A percentile compares a stretch with the other conserved stretches of the same genome.
Conservation (phyloP, 2,329 filamentous ascomycete genomes). For the Fusarium cicatricum region DNA sequence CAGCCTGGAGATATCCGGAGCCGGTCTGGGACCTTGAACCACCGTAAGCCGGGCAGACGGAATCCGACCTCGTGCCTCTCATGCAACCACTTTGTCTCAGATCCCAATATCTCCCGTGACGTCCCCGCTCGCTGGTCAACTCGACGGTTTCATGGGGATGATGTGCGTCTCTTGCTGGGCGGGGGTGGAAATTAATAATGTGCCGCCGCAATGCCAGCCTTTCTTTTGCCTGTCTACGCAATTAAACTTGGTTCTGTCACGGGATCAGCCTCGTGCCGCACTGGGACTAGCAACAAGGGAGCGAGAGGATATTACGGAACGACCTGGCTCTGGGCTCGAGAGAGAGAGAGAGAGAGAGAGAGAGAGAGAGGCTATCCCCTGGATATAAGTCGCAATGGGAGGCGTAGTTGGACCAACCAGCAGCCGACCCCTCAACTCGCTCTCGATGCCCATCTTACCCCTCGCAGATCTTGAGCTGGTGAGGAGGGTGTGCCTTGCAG, state of each 20-base stretch:
- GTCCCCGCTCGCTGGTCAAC: background rate
- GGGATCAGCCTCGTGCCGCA: constrained; percentile 30
- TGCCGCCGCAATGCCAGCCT: too few relatives aligned
- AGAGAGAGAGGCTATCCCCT: constrained; percentile 3
- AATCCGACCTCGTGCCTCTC: background rate
- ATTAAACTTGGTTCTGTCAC: constrained; percentile 32
- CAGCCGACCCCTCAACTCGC: too few relatives aligned
- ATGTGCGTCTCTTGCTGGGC: constrained; percentile 1
- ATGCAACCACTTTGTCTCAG: constrained; percentile 8
- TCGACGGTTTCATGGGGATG: too few relatives aligned
- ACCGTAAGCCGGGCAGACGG: constrained; percentile 2
- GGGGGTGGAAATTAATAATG: constrained; percentile 14
- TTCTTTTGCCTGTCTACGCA: too few relatives aligned
- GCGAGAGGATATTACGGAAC: background rate
- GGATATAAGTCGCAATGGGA: constrained; percentile 11
- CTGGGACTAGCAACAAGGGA: constrained; percentile 11
- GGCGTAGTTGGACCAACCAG: constrained; percentile 17
- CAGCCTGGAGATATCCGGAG: too few relatives aligned
- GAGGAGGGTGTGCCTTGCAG: constrained; percentile 36
- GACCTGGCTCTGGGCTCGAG: constrained; percentile 1
- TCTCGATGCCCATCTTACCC: too few relatives aligned
- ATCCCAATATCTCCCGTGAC: background rate
- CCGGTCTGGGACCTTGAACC: background rate
- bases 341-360: too few relatives aligned
- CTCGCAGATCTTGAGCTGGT: constrained; percentile 21